Evolutionary conservation across 2,329 filamentous ascomycete genomes (phyloP), one percentile per base, ranked within the genome.

Genomic region (Alternaria sp.): DNA sequence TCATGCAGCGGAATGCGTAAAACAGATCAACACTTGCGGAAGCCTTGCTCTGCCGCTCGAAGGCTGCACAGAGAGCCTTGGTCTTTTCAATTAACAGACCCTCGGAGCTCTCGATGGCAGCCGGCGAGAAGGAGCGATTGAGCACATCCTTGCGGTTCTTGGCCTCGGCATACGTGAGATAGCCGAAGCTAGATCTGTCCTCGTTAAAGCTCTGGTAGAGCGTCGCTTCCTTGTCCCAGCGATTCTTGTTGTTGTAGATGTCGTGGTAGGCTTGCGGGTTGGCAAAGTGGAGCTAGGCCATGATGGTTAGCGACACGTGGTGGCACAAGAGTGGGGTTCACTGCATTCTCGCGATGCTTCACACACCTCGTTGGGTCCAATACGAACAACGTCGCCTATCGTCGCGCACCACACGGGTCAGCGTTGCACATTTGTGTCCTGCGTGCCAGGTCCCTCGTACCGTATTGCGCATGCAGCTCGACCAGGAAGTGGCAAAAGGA

Each of bases 61-160:
- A 72, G 4, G 73, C 73, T 17, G 71, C 63, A 55, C 73, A 77
- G 12, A 81, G 69, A 40, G 65, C 75, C 43, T 76, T 74, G 28
- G 76, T 64, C 73, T 81, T 81, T 19, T 78, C 73, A 32, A 73
- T 66, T n/a, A 82, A 66, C 1, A 83, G 67, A 9, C 63, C 64
- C 56, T 84, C 77, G 43, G 80, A 69, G 4, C 74, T 69, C 17
- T 74, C 67, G 28, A 82, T 80, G 2, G 79, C 77, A 28, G 76
- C 67, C 3, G 76, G 75, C 12, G 83, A 84, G 66, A 84, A 84
- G 10, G 82, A 71, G 1, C 78, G 80, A 13, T 73, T 77, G 25
- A 84, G 69, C 3, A 83, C 77, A 66, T 82, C 77, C 58, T 81
- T 83, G 21, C 82, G 75, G 26, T 76, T 69, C 62, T 81, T 83